Base-by-base conservation (phyloP, 1,284 basidiomycete genomes). In the Trichosporon sp. region DNA sequence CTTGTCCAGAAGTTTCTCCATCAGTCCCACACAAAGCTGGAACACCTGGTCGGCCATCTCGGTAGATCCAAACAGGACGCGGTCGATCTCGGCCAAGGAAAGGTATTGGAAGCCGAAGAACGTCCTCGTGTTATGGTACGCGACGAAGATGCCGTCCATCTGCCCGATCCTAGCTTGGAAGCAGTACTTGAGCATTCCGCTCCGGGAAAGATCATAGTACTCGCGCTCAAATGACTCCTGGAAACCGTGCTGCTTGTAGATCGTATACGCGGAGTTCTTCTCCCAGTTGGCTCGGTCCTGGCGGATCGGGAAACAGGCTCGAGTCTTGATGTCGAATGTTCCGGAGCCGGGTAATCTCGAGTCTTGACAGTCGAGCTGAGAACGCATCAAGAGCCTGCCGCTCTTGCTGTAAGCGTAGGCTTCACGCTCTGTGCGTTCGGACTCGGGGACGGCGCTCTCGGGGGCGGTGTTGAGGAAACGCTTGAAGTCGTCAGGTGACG, bases 81-180 rank as follows among this genome's bases (percentile, higher is more conserved):
- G 83, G 75, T 98, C 95, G 89, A 99, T 94, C 79, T 98, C 93
- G 13, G 15, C 77, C 63, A 96, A 84, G 0, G 93, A 87, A 35
- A 98, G 84, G 79, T 99, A 99, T 82, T 98, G 93, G 85, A 98
- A 98, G 0, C 96, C 96, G 77, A 95, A 96, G 68, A 96, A 88
- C 15, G 88, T 87, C 8, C 88, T 87, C 0, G 93, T 97, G 74
- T 96, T 98, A 82, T 99, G 96, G 80, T 97, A 98, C 9, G 95
- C 92, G 32, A 98, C 89, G 75, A 99, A 89, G 29, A 97, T 91
- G 15, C 96, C 96, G 77, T 98, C 95, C 96, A 99, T 99, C 77
- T 91, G 89, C 2, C 96, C 96, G 72, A 99, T 98, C 5, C 96
- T 89, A 0, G 88, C 95, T 86, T 99, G 96, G 85, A 98, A 92